Evolutionary conservation across 1,284 basidiomycete species (phyloP).

Genomic region (Boletus holoroseus): DNA sequence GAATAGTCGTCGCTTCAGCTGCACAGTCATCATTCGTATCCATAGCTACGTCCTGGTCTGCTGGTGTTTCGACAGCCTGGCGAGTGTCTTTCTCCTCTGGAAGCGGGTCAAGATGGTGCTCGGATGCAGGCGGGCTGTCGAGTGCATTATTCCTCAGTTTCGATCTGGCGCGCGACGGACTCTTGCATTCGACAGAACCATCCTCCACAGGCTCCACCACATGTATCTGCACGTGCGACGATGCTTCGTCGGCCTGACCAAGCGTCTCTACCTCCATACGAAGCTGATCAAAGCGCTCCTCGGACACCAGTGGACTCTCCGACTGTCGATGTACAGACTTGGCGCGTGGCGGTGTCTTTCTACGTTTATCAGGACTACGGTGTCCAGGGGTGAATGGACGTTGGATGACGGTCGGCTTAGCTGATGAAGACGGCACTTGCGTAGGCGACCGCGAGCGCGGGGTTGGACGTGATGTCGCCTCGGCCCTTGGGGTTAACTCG

Average conservation of each 20-base stretch:
- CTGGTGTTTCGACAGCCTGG: background rate
- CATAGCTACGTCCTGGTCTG: conserved; percentile 4
- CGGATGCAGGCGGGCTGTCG: conserved; percentile 7
- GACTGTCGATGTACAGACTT: background rate
- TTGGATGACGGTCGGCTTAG: conserved; percentile 24
- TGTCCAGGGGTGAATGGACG: conserved; percentile 17
- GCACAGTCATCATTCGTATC: background rate
- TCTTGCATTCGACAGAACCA: background rate
- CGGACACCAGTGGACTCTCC: conserved; percentile 23
- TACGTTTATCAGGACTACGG: conserved; percentile 16
- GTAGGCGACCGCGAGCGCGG: conserved; percentile 7
- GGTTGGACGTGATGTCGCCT: conserved; percentile 4
- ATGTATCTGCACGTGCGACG: conserved; percentile 2
- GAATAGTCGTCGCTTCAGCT: conserved; percentile 1
- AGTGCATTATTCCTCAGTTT: background rate
- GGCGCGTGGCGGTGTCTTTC: conserved; percentile 2
- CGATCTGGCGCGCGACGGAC: background rate
- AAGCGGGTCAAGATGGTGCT: conserved; percentile 6
- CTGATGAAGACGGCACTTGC: conserved; percentile 17
- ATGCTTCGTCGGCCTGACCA: conserved; percentile 1
- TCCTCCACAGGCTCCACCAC: background rate
- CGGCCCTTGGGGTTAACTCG: conserved; percentile 37
- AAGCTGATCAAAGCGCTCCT: conserved; percentile 26
- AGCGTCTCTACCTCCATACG: conserved; percentile 19
- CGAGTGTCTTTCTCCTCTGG: conserved; percentile 8